phyloP scores from a whole-genome alignment of 495 filamentous ascomycete species.

The Lasiosphaeriaceae sp. region DNA sequence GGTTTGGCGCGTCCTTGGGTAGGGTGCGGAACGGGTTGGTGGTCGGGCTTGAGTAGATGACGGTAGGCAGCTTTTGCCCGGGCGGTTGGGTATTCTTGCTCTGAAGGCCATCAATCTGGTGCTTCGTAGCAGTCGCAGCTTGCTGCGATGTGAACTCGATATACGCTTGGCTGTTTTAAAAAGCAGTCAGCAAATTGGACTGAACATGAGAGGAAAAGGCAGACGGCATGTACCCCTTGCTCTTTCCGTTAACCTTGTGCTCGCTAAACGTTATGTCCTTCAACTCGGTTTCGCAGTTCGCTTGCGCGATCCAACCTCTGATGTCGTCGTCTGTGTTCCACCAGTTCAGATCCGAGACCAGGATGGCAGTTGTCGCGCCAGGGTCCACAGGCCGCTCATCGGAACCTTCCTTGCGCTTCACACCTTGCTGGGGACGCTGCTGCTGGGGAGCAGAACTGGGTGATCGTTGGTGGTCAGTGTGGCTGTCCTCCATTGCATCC shows the following conservation, averaged over 20 bases:
- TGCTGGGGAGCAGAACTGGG: constrained; percentile 8
- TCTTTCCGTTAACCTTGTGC: constrained; percentile 98
- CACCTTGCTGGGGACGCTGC: constrained; percentile 58
- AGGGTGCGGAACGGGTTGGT: constrained; percentile 87
- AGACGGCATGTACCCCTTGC: constrained; percentile 71
- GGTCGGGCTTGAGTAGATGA: constrained; percentile 71
- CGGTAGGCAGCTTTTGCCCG: constrained; percentile 61
- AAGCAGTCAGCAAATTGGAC: constrained; percentile 14
- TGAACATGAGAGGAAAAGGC: neutral
- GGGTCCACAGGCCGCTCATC: constrained; percentile 79
- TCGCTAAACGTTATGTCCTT: constrained; percentile 95
- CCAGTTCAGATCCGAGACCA: constrained; percentile 89
- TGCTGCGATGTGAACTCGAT: constrained; percentile 80
- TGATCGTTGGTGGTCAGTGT: constrained; percentile 31
- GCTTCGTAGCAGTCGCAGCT: constrained; percentile 82
- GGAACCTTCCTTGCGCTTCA: constrained; percentile 69
- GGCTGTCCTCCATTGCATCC: constrained; percentile 37
- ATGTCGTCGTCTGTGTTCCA: constrained; percentile 96
- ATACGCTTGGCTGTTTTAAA: constrained; percentile 78
- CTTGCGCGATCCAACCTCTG: constrained; percentile 78
- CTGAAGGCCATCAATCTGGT: constrained; percentile 64
- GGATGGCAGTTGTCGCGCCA: constrained; percentile 73
- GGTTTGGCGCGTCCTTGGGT: constrained; percentile 82
- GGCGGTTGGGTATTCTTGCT: constrained; percentile 29
- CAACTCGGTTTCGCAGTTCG: constrained; percentile 73